Base-by-base conservation (phyloP, 768 basidiomycete species). In the Lentinula edodes region DNA sequence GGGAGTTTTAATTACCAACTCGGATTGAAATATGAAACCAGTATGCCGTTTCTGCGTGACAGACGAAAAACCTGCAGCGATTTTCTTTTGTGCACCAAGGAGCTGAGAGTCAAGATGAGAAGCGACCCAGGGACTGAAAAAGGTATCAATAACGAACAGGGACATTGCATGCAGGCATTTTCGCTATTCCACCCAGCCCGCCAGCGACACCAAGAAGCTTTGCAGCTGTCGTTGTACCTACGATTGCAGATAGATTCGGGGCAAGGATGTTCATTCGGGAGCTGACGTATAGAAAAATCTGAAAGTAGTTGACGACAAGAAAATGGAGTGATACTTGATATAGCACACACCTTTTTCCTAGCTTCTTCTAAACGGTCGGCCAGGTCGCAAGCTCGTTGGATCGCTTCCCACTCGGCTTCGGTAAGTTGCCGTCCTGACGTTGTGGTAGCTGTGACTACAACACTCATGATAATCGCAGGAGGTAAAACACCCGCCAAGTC, bases 221-320 rank as follows among this genome's bases (percentile, higher is more conserved):
- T 52, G 97, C 97, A 59, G 97, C 97, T 81, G 95, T 96, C 68
- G 91, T 94, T 62, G 97, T 97, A 74, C 97, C 96, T 78, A 98
- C 93, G 76, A 99, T 97, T 74, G 92, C 90, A 69, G 95, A 96
- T 72, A 99, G 86, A 75, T 99, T 99, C 70, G 97, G 97, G 67
- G 97, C 96, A 70, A 99, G 89, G 61, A 94, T 85, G 78, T 93
- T 93, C 93, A 99, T 98, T 78, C 97, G 86, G 68, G 93, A 96
- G 81, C 95, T 96, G 74, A 99, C 97, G 83, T 98, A 99, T 81
- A 91, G 89, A 77, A 98, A 96, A 68, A 98, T 99, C 91, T 95
- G 60, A 50, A 5, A 42, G 36, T 50, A 39, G 60, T 64, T 43
- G 42, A 57, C 41, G 13, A 51, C 41, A 38, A 46, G 23, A 9